These are phyloP conservation scores for Simplicillium sp. DNA, from an alignment of 2,329 filamentous ascomycete genomes.

Conservation along the genomic window DNA sequence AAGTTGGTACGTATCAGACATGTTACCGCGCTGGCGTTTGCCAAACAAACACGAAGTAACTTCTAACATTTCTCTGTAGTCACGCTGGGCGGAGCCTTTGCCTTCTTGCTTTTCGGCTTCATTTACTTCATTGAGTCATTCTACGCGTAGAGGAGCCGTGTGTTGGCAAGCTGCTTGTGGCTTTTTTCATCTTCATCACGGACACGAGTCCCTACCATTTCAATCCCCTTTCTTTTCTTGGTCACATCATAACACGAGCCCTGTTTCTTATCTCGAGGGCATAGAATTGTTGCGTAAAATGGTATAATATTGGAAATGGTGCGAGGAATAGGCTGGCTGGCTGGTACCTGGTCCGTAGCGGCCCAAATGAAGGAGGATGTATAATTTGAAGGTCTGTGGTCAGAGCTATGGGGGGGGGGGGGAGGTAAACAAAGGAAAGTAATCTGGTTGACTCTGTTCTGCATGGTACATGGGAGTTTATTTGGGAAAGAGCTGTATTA, in stretches of 20 bases:
- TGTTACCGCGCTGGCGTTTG: not conserved
- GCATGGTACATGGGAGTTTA: not conserved
- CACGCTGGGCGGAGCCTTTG: constrained; percentile 80
- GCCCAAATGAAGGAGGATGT: not conserved
- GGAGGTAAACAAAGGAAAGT: not conserved
- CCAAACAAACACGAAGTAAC: constrained; percentile 16
- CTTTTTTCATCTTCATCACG: not conserved
- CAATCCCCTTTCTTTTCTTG: too few species aligned
- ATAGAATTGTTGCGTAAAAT: not conserved
- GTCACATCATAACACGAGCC: too few species aligned
- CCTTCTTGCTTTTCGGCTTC: constrained; percentile 84
- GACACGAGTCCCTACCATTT: not conserved
- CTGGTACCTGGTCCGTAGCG: not conserved
- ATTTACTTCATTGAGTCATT: constrained; percentile 84
- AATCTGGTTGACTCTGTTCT: too few species aligned
- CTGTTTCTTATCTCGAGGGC: not conserved
- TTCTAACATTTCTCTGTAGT: constrained; percentile 40
- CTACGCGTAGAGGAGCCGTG: constrained; percentile 31
- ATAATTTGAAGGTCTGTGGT: not conserved
- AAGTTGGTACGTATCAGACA: constrained; percentile 66
- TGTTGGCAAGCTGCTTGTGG: not conserved
- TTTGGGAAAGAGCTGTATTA: not conserved
- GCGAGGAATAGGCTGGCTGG: not conserved
- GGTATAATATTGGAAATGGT: not conserved
- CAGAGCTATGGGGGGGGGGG: not conserved